phyloP scores from a whole-genome alignment of 805 yeast genomes.

The Yarrowia bubula region DNA sequence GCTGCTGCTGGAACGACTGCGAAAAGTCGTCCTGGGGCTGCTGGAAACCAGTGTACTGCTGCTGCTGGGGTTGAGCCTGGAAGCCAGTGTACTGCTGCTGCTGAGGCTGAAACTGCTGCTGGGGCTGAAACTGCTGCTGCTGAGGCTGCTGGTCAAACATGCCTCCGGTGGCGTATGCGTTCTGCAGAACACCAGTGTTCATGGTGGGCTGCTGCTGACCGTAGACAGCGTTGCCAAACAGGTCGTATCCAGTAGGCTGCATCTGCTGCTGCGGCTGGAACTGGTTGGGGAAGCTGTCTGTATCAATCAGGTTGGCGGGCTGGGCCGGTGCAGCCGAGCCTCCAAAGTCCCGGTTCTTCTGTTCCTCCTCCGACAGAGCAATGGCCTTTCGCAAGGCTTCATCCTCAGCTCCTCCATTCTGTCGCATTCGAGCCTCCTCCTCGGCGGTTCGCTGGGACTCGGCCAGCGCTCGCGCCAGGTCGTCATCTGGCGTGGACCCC shows the following conservation, averaged over 20 bases:
- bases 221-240: slow-evolving; percentile 61
- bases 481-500: slow-evolving; percentile 47
- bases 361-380: slow-evolving; percentile 72
- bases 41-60: slow-evolving; percentile 47
- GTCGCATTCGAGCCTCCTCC: slow-evolving; percentile 63
- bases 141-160: slow-evolving; percentile 28
- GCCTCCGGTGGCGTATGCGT: slow-evolving; percentile 42
- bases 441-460: slow-evolving; percentile 78
- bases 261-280: slow-evolving; percentile 42
- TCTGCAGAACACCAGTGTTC: slow-evolving; percentile 54
- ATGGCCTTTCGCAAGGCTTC: slow-evolving; percentile 68
- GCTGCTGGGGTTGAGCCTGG: slow-evolving; percentile 45
- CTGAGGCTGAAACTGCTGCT: slow-evolving; percentile 60
- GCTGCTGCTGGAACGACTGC: slow-evolving; percentile 62
- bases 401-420: slow-evolving; percentile 45
- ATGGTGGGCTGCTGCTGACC: slow-evolving; percentile 46
- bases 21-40: slow-evolving; percentile 51
- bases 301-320: slow-evolving; percentile 34
- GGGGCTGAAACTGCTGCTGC: slow-evolving; percentile 32
- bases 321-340: slow-evolving; percentile 24
- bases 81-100: slow-evolving; percentile 44
- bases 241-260: slow-evolving; percentile 43
- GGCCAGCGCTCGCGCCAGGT: slow-evolving; percentile 73
- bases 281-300: slow-evolving; percentile 39
- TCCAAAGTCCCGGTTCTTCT: slow-evolving; percentile 51